A percentile compares a stretch with the other conserved stretches of the same genome.
Evolutionary conservation across 129 eudicot species (phyloP).

Genomic region (Lonicera japonica): DNA sequence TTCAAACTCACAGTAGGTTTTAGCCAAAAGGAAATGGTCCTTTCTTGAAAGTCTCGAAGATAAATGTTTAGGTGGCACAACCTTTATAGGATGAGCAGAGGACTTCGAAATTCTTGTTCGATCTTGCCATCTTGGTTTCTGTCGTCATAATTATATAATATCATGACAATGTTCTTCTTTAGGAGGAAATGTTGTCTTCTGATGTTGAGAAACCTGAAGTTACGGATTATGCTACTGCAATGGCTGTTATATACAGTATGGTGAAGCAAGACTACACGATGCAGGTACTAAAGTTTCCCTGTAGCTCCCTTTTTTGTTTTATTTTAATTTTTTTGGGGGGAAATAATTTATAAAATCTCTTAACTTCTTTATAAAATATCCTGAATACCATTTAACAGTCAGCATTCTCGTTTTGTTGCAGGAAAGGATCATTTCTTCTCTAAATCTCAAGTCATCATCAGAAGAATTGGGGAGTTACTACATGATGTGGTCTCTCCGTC

Average conservation of each 20-base stretch:
- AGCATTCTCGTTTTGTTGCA: constrained; percentile 13
- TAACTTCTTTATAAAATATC: no score
- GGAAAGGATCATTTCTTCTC: constrained; percentile 63
- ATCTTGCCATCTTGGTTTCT: no score
- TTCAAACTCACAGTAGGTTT: no score
- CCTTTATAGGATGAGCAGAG: no score
- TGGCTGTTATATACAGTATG: constrained; percentile 68
- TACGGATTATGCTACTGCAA: constrained; percentile 45
- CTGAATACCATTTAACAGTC: no score
- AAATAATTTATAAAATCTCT: not conserved
- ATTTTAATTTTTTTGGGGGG: no score
- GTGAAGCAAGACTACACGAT: constrained; percentile 65
- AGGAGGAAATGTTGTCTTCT: constrained; percentile 31
- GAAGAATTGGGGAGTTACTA: constrained; percentile 75
- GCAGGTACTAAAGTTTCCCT: constrained; percentile 49
- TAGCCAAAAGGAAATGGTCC: no score
- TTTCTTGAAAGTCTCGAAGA: no score
- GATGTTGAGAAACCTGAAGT: constrained; percentile 26
- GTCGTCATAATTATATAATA: not conserved
- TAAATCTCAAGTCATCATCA: constrained; percentile 49
- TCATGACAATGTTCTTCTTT: constrained; percentile 3
- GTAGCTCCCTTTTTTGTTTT: not conserved
- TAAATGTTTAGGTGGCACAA: no score
- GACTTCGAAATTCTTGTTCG: no score
- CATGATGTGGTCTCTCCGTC: constrained; percentile 89